phyloP scores from a whole-genome alignment of 2,329 filamentous ascomycete genomes.

The Cordyceps farinosa region DNA sequence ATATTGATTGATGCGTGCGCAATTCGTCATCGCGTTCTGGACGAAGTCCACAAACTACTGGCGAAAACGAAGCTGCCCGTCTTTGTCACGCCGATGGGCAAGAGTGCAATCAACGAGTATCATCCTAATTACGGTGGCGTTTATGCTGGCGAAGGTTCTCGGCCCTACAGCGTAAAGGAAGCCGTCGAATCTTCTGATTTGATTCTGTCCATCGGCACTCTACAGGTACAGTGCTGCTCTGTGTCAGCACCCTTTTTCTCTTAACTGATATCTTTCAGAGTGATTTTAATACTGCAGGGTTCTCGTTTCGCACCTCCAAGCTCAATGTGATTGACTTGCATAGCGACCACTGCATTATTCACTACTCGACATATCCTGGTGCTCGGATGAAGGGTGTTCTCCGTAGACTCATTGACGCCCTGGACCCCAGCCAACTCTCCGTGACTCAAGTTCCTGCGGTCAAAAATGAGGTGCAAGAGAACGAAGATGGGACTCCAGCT shows the following conservation, averaged over 20 bases:
- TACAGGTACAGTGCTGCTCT: slow-evolving; percentile 40
- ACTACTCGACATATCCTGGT: slow-evolving; percentile 74
- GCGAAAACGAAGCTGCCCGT: slow-evolving; percentile 72
- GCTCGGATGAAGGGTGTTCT: slow-evolving; percentile 77
- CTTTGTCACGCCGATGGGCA: slow-evolving; percentile 89
- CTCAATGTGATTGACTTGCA: slow-evolving; percentile 80
- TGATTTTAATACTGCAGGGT: slow-evolving; percentile 80
- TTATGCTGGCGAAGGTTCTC: slow-evolving; percentile 75
- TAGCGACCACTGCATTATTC: slow-evolving; percentile 67
- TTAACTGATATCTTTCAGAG: slow-evolving; percentile 40
- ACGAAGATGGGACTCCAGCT: slow-evolving; percentile 35
- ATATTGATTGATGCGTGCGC: slow-evolving; percentile 82
- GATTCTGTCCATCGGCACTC: slow-evolving; percentile 64
- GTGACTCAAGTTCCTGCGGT: slow-evolving; percentile 51
- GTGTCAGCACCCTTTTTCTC: not conserved
- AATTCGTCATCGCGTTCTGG: slow-evolving; percentile 68
- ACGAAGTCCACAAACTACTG: slow-evolving; percentile 70
- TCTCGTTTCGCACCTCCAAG: slow-evolving; percentile 73
- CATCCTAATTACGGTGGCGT: slow-evolving; percentile 76
- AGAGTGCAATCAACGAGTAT: slow-evolving; percentile 75
- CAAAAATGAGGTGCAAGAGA: slow-evolving; percentile 45
- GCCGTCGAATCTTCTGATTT: slow-evolving; percentile 67
- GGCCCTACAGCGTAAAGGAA: slow-evolving; percentile 57
- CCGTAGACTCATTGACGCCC: slow-evolving; percentile 59
- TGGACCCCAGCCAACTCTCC: slow-evolving; percentile 57